These are phyloP conservation scores for Westerdykella ornata DNA, from an alignment of 2,329 filamentous ascomycete genomes.

Conservation along the genomic window DNA sequence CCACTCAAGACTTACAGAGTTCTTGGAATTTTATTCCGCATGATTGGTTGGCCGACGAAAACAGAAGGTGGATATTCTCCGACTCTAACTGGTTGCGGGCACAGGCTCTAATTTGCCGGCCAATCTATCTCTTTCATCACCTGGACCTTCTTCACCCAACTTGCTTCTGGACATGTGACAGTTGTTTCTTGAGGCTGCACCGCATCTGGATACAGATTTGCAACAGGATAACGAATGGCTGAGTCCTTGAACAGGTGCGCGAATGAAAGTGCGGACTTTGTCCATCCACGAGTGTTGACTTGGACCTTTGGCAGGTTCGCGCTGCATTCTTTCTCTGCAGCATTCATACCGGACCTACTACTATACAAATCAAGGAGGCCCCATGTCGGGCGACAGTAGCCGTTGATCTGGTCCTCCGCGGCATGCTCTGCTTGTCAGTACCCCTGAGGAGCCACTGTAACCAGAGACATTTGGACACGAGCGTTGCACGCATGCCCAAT, in stretches of 20 bases:
- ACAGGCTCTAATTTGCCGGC: background rate
- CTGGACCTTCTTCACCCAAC: too few species aligned
- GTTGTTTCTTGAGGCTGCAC: background rate
- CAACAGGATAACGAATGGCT: background rate
- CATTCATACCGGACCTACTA: slow-evolving; percentile 2
- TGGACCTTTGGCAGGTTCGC: too few species aligned
- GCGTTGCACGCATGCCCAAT: slow-evolving; percentile 17
- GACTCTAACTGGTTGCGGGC: background rate
- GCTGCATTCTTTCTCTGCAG: background rate
- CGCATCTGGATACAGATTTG: too few species aligned
- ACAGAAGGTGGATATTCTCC: slow-evolving; percentile 1
- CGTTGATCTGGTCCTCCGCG: slow-evolving; percentile 12
- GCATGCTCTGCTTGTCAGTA: slow-evolving; percentile 8
- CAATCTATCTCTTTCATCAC: too few species aligned
- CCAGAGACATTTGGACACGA: background rate
- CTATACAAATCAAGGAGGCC: too few species aligned
- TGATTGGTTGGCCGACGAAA: slow-evolving; percentile 1
- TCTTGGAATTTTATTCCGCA: background rate
- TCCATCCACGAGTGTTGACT: too few species aligned
- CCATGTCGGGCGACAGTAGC: background rate
- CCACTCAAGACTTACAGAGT: too few species aligned
- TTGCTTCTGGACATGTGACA: too few species aligned
- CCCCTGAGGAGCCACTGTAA: background rate
- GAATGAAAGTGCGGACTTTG: too few species aligned
- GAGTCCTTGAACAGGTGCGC: too few species aligned